A percentile compares a stretch with the other conserved stretches of the same genome.
These are phyloP conservation scores for Nitzschia sp. DNA, from an alignment of 108 stramenopile species.

Conservation along the genomic window DNA sequence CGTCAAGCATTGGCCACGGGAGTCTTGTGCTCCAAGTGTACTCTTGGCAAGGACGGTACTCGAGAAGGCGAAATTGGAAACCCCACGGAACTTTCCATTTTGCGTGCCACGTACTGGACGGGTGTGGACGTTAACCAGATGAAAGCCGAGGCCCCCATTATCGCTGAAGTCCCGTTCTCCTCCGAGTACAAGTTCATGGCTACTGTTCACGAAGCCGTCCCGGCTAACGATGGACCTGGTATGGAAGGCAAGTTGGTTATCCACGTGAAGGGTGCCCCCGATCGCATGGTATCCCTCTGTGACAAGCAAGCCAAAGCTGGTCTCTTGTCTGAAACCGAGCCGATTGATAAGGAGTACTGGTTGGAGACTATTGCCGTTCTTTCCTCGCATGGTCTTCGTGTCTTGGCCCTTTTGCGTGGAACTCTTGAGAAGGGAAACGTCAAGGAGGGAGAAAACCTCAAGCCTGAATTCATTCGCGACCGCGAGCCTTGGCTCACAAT, in stretches of 20 bases:
- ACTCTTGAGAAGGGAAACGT: slow-evolving; percentile 61
- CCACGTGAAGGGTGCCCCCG: slow-evolving; percentile 96
- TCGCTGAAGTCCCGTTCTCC: slow-evolving; percentile 84
- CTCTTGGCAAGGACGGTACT: slow-evolving; percentile 70
- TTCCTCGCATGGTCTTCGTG: slow-evolving; percentile 92
- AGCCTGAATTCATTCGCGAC: slow-evolving; percentile 72
- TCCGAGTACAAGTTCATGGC: slow-evolving; percentile 92
- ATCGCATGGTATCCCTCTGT: slow-evolving; percentile 84
- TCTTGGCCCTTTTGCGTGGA: slow-evolving; percentile 86
- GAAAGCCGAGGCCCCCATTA: slow-evolving; percentile 58
- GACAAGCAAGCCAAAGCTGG: slow-evolving; percentile 61
- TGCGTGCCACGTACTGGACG: slow-evolving; percentile 78
- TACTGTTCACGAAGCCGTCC: slow-evolving; percentile 60
- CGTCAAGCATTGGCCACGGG: slow-evolving; percentile 69
- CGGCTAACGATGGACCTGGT: slow-evolving; percentile 52
- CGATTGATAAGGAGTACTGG: slow-evolving; percentile 74
- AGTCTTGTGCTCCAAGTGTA: slow-evolving; percentile 78
- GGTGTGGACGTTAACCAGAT: slow-evolving; percentile 67
- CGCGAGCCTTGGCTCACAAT: slow-evolving; percentile 73
- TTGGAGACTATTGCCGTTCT: slow-evolving; percentile 78
- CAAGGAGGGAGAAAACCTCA: slow-evolving; percentile 62
- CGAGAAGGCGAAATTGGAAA: slow-evolving; percentile 86
- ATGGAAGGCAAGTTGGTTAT: slow-evolving; percentile 56
- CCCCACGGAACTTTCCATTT: slow-evolving; percentile 85
- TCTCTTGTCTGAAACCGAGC: slow-evolving; percentile 60